Evolutionary conservation across 148 eudicot genomes (phyloP).

Genomic region (Cornus suecica): DNA sequence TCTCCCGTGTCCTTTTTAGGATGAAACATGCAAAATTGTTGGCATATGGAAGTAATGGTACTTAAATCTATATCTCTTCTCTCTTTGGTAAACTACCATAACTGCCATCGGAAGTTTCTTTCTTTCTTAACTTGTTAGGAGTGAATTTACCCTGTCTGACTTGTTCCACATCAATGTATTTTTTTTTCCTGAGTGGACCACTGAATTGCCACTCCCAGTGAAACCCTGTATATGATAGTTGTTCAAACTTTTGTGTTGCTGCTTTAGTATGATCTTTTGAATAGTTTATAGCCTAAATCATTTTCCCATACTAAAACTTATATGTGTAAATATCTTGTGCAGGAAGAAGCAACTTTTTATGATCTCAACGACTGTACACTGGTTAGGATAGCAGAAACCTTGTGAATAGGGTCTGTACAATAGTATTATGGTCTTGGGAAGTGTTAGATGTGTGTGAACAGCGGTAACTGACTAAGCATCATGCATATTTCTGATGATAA

Average conservation of each 20-base stretch:
- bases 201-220: neutral
- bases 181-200: neutral
- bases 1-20: neutral
- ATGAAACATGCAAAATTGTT: neutral
- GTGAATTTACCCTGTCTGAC: neutral
- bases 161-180: neutral
- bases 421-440: constrained; percentile 20
- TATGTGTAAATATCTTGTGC: neutral
- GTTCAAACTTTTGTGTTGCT: neutral
- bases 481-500: neutral
- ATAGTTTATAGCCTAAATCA: neutral
- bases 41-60: neutral
- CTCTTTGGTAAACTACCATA: too few relatives aligned
- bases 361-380: constrained; percentile 2
- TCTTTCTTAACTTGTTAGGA: neutral
- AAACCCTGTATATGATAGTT: too few relatives aligned
- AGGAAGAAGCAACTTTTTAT: constrained; percentile 11
- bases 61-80: too few relatives aligned
- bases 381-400: constrained; percentile 14
- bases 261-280: neutral
- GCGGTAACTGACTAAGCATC: constrained; percentile 5
- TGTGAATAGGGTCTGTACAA: constrained; percentile 28
- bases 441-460: constrained; percentile 24
- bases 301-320: neutral
- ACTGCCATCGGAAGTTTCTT: neutral